Evolutionary conservation across 2,329 filamentous ascomycete species (phyloP).

Genomic region (Samsoniella hepiali): DNA sequence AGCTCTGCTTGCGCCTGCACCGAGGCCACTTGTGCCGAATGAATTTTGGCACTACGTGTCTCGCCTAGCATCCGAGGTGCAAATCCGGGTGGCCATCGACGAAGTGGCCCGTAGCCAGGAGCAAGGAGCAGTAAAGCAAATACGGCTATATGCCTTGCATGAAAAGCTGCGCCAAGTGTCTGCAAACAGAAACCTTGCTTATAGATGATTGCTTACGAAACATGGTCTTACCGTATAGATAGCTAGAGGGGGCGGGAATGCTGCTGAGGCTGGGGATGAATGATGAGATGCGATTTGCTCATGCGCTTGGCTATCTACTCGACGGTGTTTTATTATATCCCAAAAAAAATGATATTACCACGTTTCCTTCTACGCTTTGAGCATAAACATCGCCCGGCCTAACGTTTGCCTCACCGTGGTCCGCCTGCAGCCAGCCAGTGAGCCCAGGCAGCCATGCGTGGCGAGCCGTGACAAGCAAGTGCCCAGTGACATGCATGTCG

Average conservation of each 20-base stretch:
- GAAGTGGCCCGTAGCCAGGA: constrained; percentile 45
- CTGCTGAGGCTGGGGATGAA: not conserved
- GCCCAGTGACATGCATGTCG: constrained; percentile 9
- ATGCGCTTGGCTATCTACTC: not conserved
- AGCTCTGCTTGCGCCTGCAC: not conserved
- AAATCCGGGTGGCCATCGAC: constrained; percentile 62
- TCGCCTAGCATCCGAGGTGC: constrained; percentile 59
- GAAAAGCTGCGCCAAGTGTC: constrained; percentile 23
- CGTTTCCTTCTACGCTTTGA: not conserved
- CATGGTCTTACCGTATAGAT: not conserved
- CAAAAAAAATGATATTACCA: not conserved
- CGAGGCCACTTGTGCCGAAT: not conserved
- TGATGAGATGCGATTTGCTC: not conserved
- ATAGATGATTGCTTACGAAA: constrained; percentile 8
- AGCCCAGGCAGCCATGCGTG: constrained; percentile 14
- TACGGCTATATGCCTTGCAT: constrained; percentile 25
- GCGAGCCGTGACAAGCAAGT: constrained; percentile 7
- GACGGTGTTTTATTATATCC: not conserved
- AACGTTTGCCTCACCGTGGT: constrained; percentile 9
- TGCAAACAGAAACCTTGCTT: not conserved
- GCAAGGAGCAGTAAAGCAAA: constrained; percentile 22
- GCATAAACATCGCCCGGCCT: not conserved
- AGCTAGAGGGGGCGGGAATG: not conserved
- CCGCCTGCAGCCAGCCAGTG: constrained; percentile 11
- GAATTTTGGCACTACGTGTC: constrained; percentile 12